phyloP scores from a whole-genome alignment of 371 early-diverging fungal species.

The Choanephora cucurbitarum region DNA sequence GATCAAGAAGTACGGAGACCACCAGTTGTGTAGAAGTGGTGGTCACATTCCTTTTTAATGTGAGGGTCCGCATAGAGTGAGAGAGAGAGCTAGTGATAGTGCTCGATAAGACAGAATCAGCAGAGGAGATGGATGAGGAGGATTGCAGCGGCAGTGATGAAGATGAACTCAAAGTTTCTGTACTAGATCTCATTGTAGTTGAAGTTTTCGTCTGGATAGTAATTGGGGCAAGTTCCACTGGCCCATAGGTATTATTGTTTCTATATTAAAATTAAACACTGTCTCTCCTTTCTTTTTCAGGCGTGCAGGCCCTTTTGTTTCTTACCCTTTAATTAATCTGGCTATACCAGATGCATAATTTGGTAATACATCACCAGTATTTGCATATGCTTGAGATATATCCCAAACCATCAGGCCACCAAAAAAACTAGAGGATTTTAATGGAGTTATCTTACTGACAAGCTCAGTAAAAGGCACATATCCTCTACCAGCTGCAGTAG shows the following conservation, averaged over 20 bases:
- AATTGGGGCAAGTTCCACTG: conserved; percentile 4
- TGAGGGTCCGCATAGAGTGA: not conserved
- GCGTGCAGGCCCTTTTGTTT: too few species aligned
- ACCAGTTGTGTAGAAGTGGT: not conserved
- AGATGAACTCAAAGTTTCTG: too few species aligned
- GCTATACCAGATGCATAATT: conserved; percentile 23
- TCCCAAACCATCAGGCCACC: conserved; percentile 78
- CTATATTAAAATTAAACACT: not conserved
- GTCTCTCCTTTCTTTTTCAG: not conserved
- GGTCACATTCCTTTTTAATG: not conserved
- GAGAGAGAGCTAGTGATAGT: not conserved
- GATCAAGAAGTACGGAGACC: not conserved
- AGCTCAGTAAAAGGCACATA: conserved; percentile 37
- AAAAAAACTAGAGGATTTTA: conserved; percentile 42
- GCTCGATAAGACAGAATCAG: too few species aligned
- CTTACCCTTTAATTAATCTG: conserved; percentile 19
- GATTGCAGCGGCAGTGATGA: too few species aligned
- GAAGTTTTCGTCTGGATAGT: not conserved
- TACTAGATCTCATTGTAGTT: not conserved
- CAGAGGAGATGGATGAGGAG: too few species aligned
- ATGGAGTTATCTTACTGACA: conserved; percentile 25
- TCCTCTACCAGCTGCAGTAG: conserved; percentile 43
- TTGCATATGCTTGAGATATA: conserved; percentile 48
- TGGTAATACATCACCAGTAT: conserved; percentile 27
- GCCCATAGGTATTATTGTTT: conserved; percentile 1